Evolutionary conservation across 23 red algal species (phyloP), one percentile per base, ranked within the genome.

Genomic region (Agarophyton chilense): DNA sequence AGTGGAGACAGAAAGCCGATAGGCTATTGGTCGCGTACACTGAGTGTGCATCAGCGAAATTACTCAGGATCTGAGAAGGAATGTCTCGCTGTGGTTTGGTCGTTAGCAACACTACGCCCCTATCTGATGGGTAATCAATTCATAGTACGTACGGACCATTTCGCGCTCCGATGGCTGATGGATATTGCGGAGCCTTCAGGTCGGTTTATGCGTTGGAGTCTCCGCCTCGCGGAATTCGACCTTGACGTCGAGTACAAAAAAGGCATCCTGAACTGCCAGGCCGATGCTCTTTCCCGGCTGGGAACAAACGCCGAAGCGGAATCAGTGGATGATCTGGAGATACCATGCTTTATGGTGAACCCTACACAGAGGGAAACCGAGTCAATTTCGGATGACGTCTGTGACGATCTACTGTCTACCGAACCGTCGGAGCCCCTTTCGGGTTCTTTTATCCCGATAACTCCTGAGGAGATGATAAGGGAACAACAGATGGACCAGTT

Each of bases 61-160:
- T 85, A 87, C 44, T 70, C 21, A 18, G 62, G 33, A 3, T 47
- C 44, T 6, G 44, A 47, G 44, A 47, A 47, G 44, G 44, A 47
- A 12, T 47, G 12, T 47, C 44, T 9, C 12, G 6, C 44, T 12
- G 44, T 47, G 44, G 44, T 47, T 6, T 47, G 44, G 44, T 6
- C 44, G 44, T 9, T 47, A 6, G 6, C 44, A 6, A 47, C 12
- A 47, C 44, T 47, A 6, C 44, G 44, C 44, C 44, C 44, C 44
- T 47, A 47, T 47, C 6, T 47, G 12, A 6, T 12, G 6, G 44
- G 44, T 6, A 12, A 16, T 28, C 43, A 46, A 3, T 55, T 93
- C 0, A 87, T 61, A n/a, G 73, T 86, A 22, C 0, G 0, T 19
- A 78, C 90, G 33, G 90, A 86, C 43, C 90, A 78, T 34, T 43